Evolutionary conservation across 106 monocot genomes (phyloP).

Genomic region (Dendrobium huoshanense): DNA sequence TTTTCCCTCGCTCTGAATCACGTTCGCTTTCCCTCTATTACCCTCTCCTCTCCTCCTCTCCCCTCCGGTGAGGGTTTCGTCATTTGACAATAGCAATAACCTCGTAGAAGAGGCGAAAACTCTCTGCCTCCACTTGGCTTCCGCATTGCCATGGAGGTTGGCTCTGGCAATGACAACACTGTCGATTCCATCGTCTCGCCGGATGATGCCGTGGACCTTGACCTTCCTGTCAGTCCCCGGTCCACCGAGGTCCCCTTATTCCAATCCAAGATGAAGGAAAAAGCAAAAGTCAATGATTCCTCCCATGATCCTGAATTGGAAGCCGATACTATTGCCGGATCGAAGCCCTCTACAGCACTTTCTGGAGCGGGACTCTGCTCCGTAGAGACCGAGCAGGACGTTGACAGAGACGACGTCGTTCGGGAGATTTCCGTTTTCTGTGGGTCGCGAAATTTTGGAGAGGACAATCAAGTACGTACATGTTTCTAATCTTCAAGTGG

Average conservation of each 20-base stretch:
- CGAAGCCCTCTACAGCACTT: neutral
- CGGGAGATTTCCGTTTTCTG: slow-evolving; percentile 66
- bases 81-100: neutral
- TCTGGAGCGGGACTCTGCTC: neutral
- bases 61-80: neutral
- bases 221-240: neutral
- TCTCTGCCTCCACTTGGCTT: neutral
- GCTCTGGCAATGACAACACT: neutral
- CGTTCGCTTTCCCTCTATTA: neutral
- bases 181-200: neutral
- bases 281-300: slow-evolving; percentile 17
- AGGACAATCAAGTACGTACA: slow-evolving; percentile 22
- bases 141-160: neutral
- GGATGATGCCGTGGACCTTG: neutral
- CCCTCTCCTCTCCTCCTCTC: neutral
- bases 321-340: neutral
- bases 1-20: neutral
- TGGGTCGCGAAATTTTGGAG: slow-evolving; percentile 31
- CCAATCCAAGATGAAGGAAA: slow-evolving; percentile 37
- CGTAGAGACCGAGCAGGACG: slow-evolving; percentile 11
- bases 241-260: slow-evolving; percentile 20
- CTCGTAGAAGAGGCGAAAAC: neutral
- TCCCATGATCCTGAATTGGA: neutral
- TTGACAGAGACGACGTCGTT: slow-evolving; percentile 31
- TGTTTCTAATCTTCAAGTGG: neutral